phyloP scores from a whole-genome alignment of 345 rosid species.

The Adansonia digitata region DNA sequence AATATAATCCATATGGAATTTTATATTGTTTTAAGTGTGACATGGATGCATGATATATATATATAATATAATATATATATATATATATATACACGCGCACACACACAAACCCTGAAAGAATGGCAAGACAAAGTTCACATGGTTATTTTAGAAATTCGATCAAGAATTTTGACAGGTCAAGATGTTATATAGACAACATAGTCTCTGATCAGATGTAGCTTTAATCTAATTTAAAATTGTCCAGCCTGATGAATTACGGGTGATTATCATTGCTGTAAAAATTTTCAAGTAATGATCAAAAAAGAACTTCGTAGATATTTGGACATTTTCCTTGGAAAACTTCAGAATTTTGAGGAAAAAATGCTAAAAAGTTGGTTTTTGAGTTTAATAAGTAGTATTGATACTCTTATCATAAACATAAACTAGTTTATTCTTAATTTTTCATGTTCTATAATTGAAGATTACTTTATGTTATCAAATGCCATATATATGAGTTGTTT shows the following conservation, averaged over 20 bases:
- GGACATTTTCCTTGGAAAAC: background rate
- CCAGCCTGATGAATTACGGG: background rate
- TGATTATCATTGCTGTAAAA: background rate
- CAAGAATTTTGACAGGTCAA: background rate
- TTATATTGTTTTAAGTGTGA: background rate
- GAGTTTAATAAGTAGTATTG: too few relatives aligned
- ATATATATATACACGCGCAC: background rate
- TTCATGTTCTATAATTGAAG: background rate
- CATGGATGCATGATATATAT: background rate
- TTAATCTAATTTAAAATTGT: too few relatives aligned
- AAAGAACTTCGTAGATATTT: background rate
- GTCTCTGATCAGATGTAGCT: background rate
- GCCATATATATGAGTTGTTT: background rate
- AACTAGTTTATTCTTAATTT: background rate
- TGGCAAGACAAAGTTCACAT: too few relatives aligned
- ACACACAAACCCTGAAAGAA: too few relatives aligned
- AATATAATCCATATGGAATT: background rate
- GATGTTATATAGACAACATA: background rate
- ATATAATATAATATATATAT: background rate
- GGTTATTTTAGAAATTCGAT: too few relatives aligned
- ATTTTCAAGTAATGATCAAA: too few relatives aligned
- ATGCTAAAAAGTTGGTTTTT: background rate
- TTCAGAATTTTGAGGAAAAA: background rate
- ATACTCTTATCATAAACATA: too few relatives aligned
- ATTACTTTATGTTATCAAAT: too few relatives aligned